Base-by-base conservation (phyloP, 345 rosid species). In the Noccaea bulbosa region DNA sequence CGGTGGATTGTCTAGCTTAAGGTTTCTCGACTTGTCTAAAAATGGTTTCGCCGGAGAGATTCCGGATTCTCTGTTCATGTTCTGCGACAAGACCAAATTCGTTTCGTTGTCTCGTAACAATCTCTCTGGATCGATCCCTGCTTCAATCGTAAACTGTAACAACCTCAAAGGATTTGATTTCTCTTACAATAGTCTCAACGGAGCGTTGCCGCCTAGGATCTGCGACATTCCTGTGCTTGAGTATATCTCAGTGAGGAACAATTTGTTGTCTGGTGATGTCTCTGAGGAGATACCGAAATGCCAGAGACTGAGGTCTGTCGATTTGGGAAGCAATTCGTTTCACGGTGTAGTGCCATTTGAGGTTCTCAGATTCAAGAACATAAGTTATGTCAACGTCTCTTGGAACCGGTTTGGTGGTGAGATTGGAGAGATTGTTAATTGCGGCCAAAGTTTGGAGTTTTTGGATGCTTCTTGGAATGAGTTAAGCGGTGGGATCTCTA, bases 11-110 rank as follows among this genome's bases (percentile, higher is more conserved):
- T 88, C 86, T 43, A 91, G 69, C 60, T 83, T 94, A 51, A 82
- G 99, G 82, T 87, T 94, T 71, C 93, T 94, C 24, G 99, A 94
- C 77, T 83, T 94, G 83, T 94, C 99, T 47, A 84, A 69, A 62
- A 94, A 91, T 82, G 83, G 81, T 37, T 89, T 83, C 60, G 33
- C 34, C 46, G 96, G 93, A 16, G 81, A 80, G 69, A 87, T 91
- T 63, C 96, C 96, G 4, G 81, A 52, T 52, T 78, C 82, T 77
- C 77, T 91, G 84, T 91, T 94, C 74, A 85, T 75, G 76, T 40
- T 72, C 44, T 94, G 99, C 44, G 75, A 76, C 79, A 89, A 84
- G 80, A 91, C 93, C 67, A 87, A 83, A 80, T 91, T 83, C 69
- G 90, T 91, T 47, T 85, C 96, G 50, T 30, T 94, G 52, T 81